Evolutionary conservation across 2,329 filamentous ascomycete species (phyloP).

Genomic region (Fusarium sp.): DNA sequence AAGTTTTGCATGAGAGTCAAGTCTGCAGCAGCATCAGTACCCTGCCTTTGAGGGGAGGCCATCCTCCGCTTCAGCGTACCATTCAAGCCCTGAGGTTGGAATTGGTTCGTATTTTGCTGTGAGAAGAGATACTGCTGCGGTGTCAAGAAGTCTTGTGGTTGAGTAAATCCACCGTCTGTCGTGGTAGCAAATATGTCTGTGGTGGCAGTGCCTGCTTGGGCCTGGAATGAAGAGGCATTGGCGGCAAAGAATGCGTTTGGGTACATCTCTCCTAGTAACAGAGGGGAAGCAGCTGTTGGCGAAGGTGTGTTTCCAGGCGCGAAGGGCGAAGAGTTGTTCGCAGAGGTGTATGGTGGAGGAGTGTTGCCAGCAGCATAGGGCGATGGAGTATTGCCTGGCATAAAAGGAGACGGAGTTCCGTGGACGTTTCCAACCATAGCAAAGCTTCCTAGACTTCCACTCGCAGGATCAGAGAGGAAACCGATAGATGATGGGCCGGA

Average conservation of each 20-base stretch:
- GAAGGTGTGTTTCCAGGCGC: slow-evolving; percentile 45
- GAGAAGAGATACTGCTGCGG: slow-evolving; percentile 57
- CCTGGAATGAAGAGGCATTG: slow-evolving; percentile 50
- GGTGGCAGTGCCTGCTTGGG: slow-evolving; percentile 34
- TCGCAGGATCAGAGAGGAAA: slow-evolving; percentile 64
- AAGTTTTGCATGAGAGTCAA: slow-evolving; percentile 52
- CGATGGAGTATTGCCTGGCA: slow-evolving; percentile 18
- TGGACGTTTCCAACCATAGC: slow-evolving; percentile 57
- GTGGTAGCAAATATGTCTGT: slow-evolving; percentile 50
- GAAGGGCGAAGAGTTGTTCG: slow-evolving; percentile 31
- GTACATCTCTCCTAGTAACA: slow-evolving; percentile 56
- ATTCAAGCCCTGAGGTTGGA: slow-evolving; percentile 44
- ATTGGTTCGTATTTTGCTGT: slow-evolving; percentile 45
- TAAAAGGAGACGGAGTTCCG: slow-evolving; percentile 34
- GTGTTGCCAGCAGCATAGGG: slow-evolving; percentile 40
- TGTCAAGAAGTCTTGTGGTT: slow-evolving; percentile 51
- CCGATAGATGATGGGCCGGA: slow-evolving; percentile 56
- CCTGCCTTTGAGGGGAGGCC: slow-evolving; percentile 18
- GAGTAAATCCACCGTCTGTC: slow-evolving; percentile 51
- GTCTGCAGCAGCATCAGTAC: slow-evolving; percentile 45
- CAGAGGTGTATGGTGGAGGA: slow-evolving; percentile 26
- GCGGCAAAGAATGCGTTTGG: slow-evolving; percentile 52
- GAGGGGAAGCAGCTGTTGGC: slow-evolving; percentile 56
- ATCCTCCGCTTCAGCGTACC: slow-evolving; percentile 39
- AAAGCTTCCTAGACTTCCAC: slow-evolving; percentile 64